Evolutionary conservation across 1,284 basidiomycete genomes (phyloP).

Genomic region (Exobasidium cylindrosporum): DNA sequence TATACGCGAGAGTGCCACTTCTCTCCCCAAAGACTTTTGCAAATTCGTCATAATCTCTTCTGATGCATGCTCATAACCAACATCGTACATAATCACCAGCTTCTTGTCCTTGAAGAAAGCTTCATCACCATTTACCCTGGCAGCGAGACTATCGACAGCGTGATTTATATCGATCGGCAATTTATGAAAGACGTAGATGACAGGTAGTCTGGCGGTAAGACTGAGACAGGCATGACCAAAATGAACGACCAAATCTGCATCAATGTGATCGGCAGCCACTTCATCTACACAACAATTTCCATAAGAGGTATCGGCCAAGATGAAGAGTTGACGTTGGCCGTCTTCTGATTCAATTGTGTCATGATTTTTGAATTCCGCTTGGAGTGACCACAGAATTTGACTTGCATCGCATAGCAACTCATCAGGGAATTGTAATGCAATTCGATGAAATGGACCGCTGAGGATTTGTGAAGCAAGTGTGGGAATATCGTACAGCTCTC

Average conservation of each 20-base stretch:
- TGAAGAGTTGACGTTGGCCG: slow-evolving; percentile 43
- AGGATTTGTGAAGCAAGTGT: slow-evolving; percentile 28
- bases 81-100: slow-evolving; percentile 72
- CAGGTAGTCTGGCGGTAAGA: slow-evolving; percentile 73
- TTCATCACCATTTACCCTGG: not conserved
- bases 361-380: slow-evolving; percentile 68
- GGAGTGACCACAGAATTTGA: slow-evolving; percentile 74
- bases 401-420: slow-evolving; percentile 84
- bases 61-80: slow-evolving; percentile 65
- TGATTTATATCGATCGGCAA: slow-evolving; percentile 60
- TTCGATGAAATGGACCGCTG: slow-evolving; percentile 22
- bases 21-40: not conserved
- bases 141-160: slow-evolving; percentile 22
- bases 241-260: slow-evolving; percentile 87
- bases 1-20: slow-evolving; percentile 20
- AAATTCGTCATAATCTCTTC: slow-evolving; percentile 20
- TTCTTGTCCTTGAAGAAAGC: slow-evolving; percentile 27
- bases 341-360: not conserved
- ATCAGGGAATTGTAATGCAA: slow-evolving; percentile 91
- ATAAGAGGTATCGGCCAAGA: slow-evolving; percentile 12
- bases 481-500: slow-evolving; percentile 38
- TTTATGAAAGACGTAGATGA: slow-evolving; percentile 79
- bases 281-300: slow-evolving; percentile 84
- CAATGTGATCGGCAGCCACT: slow-evolving; percentile 87
- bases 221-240: slow-evolving; percentile 96